Percentiles rank a stretch among this genome's conserved stretches.
Evolutionary conservation across 2,329 filamentous ascomycete genomes (phyloP).

Genomic region (Aureobasidium pullulans): DNA sequence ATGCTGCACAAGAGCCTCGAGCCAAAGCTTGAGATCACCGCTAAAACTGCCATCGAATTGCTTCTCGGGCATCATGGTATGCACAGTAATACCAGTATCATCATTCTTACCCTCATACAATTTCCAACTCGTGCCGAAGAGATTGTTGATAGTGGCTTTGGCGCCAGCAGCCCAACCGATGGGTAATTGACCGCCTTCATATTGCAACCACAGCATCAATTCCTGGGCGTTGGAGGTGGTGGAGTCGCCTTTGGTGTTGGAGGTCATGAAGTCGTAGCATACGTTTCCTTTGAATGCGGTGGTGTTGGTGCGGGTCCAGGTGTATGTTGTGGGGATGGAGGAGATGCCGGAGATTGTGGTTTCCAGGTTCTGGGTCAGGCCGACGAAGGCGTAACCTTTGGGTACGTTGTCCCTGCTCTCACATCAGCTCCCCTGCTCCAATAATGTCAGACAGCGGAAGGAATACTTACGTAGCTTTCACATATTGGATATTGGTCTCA

Average conservation of each 20-base stretch:
- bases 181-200: constrained; percentile 38
- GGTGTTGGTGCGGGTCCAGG: constrained; percentile 34
- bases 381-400: constrained; percentile 40
- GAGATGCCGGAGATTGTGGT: constrained; percentile 32
- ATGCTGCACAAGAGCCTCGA: constrained; percentile 31
- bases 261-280: constrained; percentile 40
- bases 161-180: constrained; percentile 34
- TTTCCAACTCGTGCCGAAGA: constrained; percentile 35
- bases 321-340: constrained; percentile 34
- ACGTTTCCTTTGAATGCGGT: constrained; percentile 39
- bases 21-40: constrained; percentile 38
- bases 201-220: constrained; percentile 41
- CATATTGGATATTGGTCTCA: constrained; percentile 33
- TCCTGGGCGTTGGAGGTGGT: constrained; percentile 34
- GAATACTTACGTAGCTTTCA: constrained; percentile 21
- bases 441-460: neutral
- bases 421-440: too few relatives aligned
- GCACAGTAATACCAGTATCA: constrained; percentile 38
- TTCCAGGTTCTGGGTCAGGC: constrained; percentile 37
- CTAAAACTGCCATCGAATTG: constrained; percentile 33
- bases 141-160: constrained; percentile 29
- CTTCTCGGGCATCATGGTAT: constrained; percentile 30
- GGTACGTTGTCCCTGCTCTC: constrained; percentile 28
- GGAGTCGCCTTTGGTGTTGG: constrained; percentile 36
- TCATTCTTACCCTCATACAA: constrained; percentile 37